phyloP scores from a whole-genome alignment of 306 rosid species.

The Inga oerstediana region DNA sequence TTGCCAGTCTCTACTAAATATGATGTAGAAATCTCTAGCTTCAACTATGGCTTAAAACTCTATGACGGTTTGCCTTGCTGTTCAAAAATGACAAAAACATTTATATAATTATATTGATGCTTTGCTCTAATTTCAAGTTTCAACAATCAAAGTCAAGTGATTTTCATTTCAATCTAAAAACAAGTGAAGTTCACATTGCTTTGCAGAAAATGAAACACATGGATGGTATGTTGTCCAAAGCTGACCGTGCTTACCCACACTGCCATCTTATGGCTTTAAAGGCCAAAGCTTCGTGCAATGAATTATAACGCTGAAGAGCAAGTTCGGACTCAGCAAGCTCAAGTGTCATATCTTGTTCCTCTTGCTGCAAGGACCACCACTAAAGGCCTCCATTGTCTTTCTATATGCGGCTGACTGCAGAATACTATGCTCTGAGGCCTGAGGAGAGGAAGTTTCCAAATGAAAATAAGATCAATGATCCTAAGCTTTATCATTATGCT shows the following conservation, averaged over 20 bases:
- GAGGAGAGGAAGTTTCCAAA: conserved; percentile 62
- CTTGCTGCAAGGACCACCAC: conserved; percentile 88
- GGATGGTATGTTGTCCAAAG: conserved; percentile 84
- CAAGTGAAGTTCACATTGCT: conserved; percentile 74
- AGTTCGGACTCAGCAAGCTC: conserved; percentile 56
- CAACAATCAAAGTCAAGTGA: conserved; percentile 21
- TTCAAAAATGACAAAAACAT: conserved; percentile 23
- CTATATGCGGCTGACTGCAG: conserved; percentile 77
- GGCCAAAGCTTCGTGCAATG: conserved; percentile 81
- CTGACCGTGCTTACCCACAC: conserved; percentile 70
- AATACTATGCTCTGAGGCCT: conserved; percentile 72
- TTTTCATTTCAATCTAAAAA: conserved; percentile 49
- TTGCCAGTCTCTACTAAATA: conserved; percentile 22
- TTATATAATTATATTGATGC: neutral
- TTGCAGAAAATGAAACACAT: conserved; percentile 87
- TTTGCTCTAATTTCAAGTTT: conserved; percentile 21
- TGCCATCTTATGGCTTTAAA: conserved; percentile 63
- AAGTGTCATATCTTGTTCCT: conserved; percentile 64
- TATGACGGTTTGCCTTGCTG: neutral
- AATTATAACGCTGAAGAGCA: conserved; percentile 72
- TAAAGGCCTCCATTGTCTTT: conserved; percentile 92
- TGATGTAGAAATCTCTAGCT: conserved; percentile 15
- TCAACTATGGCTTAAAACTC: conserved; percentile 10
- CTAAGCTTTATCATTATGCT: conserved; percentile 80
- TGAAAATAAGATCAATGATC: conserved; percentile 66